phyloP scores from a whole-genome alignment of 768 basidiomycete genomes.

The Suillus decipiens region DNA sequence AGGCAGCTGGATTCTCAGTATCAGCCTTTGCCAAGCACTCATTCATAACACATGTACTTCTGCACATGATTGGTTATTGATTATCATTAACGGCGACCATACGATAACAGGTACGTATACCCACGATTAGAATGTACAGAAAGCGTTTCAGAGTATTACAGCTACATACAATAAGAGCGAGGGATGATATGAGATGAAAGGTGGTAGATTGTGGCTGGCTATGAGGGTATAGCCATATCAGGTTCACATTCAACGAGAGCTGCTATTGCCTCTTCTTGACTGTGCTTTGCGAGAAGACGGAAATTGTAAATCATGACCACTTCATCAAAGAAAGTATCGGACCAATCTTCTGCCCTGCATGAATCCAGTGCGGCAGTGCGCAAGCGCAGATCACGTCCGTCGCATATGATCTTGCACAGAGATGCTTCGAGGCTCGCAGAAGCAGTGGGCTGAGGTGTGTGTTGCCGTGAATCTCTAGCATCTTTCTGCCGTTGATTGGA shows the following conservation, averaged over 20 bases:
- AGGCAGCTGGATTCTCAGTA: conserved; percentile 14
- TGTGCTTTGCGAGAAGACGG: conserved; percentile 38
- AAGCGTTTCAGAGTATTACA: conserved; percentile 21
- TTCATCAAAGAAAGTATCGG: conserved; percentile 62
- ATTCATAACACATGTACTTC: conserved; percentile 17
- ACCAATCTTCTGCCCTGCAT: conserved; percentile 51
- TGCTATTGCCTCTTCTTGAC: conserved; percentile 37
- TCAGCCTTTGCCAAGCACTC: conserved; percentile 10
- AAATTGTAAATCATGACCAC: conserved; percentile 61
- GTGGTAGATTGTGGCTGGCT: background rate
- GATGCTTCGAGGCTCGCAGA: conserved; percentile 37
- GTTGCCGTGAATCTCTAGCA: conserved; percentile 36
- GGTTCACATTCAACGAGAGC: conserved; percentile 24
- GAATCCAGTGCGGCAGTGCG: conserved; percentile 48
- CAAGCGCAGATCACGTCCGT: conserved; percentile 46
- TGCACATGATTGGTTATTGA: conserved; percentile 3
- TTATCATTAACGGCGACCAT: conserved; percentile 13
- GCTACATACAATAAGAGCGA: conserved; percentile 10
- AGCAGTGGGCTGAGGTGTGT: conserved; percentile 34
- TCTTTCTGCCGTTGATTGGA: conserved; percentile 61
- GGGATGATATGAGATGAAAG: conserved; percentile 1
- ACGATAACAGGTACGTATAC: conserved; percentile 37
- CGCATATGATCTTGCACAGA: conserved; percentile 35
- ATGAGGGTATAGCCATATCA: conserved; percentile 8
- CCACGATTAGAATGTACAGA: conserved; percentile 39